Evolutionary conservation across 1,284 basidiomycete genomes (phyloP).

Genomic region (Ceratobasidium sp.): DNA sequence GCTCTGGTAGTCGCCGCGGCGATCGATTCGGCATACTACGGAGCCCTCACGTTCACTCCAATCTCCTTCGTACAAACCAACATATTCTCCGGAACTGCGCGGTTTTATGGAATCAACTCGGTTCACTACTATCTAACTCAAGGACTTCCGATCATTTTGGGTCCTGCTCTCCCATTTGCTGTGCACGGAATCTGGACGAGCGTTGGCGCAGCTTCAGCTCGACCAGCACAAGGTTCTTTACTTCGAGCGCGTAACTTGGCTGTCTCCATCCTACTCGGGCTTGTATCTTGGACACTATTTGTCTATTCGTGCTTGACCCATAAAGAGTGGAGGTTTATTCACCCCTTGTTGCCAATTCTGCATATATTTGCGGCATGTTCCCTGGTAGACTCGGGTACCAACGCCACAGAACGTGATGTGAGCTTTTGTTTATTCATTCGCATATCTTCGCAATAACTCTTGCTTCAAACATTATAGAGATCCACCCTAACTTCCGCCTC

Average conservation of each 20-base stretch:
- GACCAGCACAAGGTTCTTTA: background rate
- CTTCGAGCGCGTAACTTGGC: background rate
- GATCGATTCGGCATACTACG: constrained; percentile 78
- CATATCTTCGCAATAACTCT: background rate
- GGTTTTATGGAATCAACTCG: constrained; percentile 91
- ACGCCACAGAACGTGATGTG: background rate
- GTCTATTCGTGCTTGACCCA: constrained; percentile 85
- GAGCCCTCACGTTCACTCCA: constrained; percentile 75
- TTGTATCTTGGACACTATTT: constrained; percentile 70
- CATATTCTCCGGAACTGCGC: constrained; percentile 77
- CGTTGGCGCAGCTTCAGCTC: background rate
- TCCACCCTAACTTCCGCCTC: constrained; percentile 33
- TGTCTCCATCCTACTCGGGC: constrained; percentile 58
- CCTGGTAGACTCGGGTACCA: constrained; percentile 61
- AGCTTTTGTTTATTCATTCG: constrained; percentile 46
- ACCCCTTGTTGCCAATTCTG: constrained; percentile 88
- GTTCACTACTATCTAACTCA: constrained; percentile 93
- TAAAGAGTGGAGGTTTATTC: constrained; percentile 98
- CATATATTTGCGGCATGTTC: constrained; percentile 82
- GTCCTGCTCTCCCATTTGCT: constrained; percentile 77
- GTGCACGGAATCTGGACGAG: constrained; percentile 61
- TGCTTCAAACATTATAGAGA: constrained; percentile 43
- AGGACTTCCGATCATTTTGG: constrained; percentile 83
- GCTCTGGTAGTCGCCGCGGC: constrained; percentile 58
- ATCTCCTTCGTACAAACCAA: constrained; percentile 86